phyloP scores from a whole-genome alignment of 345 rosid species.

The Cochlearia excelsa region DNA sequence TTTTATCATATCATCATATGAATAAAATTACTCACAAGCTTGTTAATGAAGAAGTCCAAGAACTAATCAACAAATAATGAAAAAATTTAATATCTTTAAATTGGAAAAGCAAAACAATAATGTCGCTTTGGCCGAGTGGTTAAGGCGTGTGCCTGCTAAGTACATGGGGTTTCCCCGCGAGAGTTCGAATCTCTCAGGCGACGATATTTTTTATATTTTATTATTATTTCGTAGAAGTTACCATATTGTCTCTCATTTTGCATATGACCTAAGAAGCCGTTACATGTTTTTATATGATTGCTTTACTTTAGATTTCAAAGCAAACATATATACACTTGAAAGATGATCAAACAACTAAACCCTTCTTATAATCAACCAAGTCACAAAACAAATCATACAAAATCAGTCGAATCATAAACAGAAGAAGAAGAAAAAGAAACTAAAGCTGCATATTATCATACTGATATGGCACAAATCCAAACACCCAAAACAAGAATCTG shows the following conservation, averaged over 20 bases:
- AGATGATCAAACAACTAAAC: slow-evolving; percentile 1
- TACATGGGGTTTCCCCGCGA: slow-evolving; percentile 68
- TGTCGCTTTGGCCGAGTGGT: slow-evolving; percentile 55
- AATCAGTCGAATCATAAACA: slow-evolving; percentile 20
- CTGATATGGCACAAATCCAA: too few species aligned
- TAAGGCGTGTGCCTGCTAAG: slow-evolving; percentile 70
- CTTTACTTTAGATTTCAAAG: too few species aligned
- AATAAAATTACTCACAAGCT: slow-evolving; percentile 34
- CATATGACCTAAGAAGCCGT: too few species aligned
- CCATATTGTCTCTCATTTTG: too few species aligned
- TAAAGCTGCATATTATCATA: slow-evolving; percentile 23
- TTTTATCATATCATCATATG: slow-evolving; percentile 5
- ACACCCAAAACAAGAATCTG: too few species aligned
- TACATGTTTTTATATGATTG: too few species aligned
- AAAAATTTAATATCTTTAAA: too few species aligned
- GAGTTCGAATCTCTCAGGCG: slow-evolving; percentile 22
- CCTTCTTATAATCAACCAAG: slow-evolving; percentile 31
- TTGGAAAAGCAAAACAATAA: too few species aligned
- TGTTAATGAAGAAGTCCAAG: slow-evolving; percentile 78
- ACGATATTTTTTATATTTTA: not conserved
- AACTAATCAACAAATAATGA: slow-evolving; percentile 56
- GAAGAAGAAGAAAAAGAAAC: slow-evolving; percentile 4
- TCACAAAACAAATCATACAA: slow-evolving; percentile 30
- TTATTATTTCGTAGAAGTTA: too few species aligned
- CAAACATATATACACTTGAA: not conserved